Conservation (phyloP, 1,284 basidiomycete species). For the Boletus sp. region DNA sequence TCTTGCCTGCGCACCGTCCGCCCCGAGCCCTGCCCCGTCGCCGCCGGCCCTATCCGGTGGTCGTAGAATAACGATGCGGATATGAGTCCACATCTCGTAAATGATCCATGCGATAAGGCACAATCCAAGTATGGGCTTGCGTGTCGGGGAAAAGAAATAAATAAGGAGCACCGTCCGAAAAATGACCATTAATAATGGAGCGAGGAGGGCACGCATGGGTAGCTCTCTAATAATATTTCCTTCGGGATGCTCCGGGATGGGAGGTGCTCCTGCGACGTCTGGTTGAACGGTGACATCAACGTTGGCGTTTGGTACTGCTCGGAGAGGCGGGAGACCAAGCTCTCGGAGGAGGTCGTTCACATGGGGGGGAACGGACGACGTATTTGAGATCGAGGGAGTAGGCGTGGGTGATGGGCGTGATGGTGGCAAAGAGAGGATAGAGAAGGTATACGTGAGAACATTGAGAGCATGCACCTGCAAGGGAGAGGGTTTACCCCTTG, state of each 20-base stretch:
- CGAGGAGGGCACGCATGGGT: constrained; percentile 49
- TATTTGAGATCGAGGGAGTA: constrained; percentile 7
- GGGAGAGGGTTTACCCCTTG: constrained; percentile 52
- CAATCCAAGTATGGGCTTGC: constrained; percentile 69
- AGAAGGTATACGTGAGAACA: constrained; percentile 70
- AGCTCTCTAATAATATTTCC: constrained; percentile 39
- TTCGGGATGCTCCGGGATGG: constrained; percentile 20
- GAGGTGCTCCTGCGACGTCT: constrained; percentile 17
- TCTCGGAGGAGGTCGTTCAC: constrained; percentile 62
- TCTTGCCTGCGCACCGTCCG: constrained; percentile 22
- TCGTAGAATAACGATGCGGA: constrained; percentile 53
- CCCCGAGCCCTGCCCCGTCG: constrained; percentile 18
- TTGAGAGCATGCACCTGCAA: constrained; percentile 66
- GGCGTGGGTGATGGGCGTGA: constrained; percentile 31
- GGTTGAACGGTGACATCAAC: constrained; percentile 23
- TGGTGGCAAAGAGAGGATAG: constrained; percentile 43
- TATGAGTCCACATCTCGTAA: constrained; percentile 76
- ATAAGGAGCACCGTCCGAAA: constrained; percentile 69
- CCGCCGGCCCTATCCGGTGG: constrained; percentile 33
- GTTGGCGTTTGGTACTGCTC: constrained; percentile 35
- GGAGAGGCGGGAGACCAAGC: constrained; percentile 55
- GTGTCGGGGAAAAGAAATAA: constrained; percentile 76
- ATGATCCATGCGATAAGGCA: constrained; percentile 68
- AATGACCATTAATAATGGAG: constrained; percentile 63
- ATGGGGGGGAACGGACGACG: constrained; percentile 33